Conservation (phyloP, 768 basidiomycete species). For the Erythrobasidium yunnanense region DNA sequence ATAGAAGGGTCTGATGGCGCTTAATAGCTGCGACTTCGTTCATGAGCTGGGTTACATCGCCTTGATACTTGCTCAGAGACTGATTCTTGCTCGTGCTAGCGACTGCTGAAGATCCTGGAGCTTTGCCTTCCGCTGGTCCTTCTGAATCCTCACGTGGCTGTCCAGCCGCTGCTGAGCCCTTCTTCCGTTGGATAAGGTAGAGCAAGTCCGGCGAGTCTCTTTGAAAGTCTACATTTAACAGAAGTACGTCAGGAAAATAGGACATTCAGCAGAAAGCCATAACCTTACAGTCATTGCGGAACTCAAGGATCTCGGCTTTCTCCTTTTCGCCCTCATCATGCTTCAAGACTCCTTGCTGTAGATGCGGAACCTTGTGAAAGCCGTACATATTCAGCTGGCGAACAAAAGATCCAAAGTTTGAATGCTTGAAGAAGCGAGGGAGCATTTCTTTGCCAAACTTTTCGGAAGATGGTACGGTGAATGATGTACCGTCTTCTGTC, state of each 20-base stretch:
- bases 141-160: neutral
- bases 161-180: constrained; percentile 39
- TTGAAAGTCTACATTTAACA: constrained; percentile 61
- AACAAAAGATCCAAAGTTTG: constrained; percentile 84
- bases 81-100: neutral
- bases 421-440: constrained; percentile 93
- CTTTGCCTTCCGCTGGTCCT: neutral
- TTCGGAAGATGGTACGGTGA: constrained; percentile 85
- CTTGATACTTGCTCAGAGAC: neutral
- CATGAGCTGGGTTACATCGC: constrained; percentile 40
- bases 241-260: neutral
- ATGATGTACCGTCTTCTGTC: constrained; percentile 82
- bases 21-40: constrained; percentile 76
- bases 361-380: constrained; percentile 87
- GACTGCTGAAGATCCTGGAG: neutral
- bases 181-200: constrained; percentile 78
- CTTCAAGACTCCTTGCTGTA: constrained; percentile 84
- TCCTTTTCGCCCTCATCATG: constrained; percentile 48
- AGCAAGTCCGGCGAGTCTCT: constrained; percentile 79
- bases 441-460: constrained; percentile 79
- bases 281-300: constrained; percentile 52
- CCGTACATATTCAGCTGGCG: constrained; percentile 93
- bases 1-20: constrained; percentile 83
- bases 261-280: neutral
- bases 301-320: constrained; percentile 67